phyloP scores from a whole-genome alignment of 2,329 filamentous ascomycete genomes.

The Chaetothyriales sp. region DNA sequence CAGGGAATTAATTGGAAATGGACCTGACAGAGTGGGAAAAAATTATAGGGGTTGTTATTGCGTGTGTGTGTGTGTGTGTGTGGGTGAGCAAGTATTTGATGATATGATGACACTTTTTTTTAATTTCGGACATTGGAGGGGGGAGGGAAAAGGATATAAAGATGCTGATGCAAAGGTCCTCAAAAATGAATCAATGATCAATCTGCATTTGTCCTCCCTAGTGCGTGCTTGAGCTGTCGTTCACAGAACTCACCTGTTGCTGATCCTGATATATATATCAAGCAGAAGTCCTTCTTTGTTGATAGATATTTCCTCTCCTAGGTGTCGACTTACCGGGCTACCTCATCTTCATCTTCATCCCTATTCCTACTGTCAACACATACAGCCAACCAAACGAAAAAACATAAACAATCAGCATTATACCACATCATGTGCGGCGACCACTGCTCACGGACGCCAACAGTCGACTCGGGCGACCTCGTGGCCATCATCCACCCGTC shows the following conservation, averaged over 20 bases:
- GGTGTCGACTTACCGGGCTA: not conserved
- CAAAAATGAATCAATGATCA: not conserved
- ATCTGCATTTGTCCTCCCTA: not conserved
- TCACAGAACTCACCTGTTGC: not conserved
- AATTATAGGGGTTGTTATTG: not conserved
- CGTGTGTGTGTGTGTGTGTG: not conserved
- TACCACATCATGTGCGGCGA: not conserved
- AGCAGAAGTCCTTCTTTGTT: not conserved
- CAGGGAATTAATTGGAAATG: not conserved
- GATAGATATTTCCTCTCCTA: not conserved
- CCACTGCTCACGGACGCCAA: not conserved
- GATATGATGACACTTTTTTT: not conserved
- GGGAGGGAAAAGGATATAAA: not conserved
- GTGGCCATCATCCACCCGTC: conserved; percentile 15
- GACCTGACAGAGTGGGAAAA: not conserved
- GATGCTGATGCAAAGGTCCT: not conserved
- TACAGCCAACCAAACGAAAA: not conserved
- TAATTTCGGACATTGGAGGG: not conserved
- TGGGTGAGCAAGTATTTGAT: not conserved
- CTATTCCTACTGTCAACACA: too few relatives aligned
- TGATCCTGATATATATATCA: not conserved
- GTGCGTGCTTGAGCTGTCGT: not conserved
- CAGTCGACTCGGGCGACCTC: conserved; percentile 12
- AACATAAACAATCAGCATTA: not conserved
- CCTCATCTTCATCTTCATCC: not conserved